Evolutionary conservation across 1,139 yeast genomes (phyloP), one percentile per base, ranked within the genome.

Genomic region (Diutina scorzettiae): DNA sequence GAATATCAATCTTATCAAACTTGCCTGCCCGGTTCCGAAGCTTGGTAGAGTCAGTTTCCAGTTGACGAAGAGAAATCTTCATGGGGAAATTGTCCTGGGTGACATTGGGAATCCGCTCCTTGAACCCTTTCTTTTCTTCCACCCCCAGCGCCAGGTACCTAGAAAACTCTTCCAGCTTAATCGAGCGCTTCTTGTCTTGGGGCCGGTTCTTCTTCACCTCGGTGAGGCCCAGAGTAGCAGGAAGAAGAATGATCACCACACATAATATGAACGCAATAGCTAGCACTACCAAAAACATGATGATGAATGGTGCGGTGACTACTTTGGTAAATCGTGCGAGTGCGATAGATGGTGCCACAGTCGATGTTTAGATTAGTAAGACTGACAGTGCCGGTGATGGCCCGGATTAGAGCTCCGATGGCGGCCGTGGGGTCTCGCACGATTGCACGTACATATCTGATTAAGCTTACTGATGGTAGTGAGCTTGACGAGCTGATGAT

Each of bases 381-480:
- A n/a, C n/a, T n/a, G n/a, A n/a, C n/a, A n/a, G n/a, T n/a, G n/a
- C n/a, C n/a, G n/a, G n/a, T n/a, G n/a, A n/a, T n/a, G n/a, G n/a
- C n/a, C n/a, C n/a, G n/a, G n/a, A n/a, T n/a, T n/a, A n/a, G n/a
- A n/a, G n/a, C n/a, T n/a, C n/a, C n/a, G n/a, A n/a, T n/a, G n/a
- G n/a, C n/a, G n/a, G n/a, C n/a, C n/a, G n/a, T n/a, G n/a, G n/a
- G n/a, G n/a, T n/a, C n/a, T n/a, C n/a, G n/a, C n/a, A n/a, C n/a
- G n/a, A n/a, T n/a, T n/a, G n/a, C n/a, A n/a, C n/a, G n/a, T n/a
- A n/a, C n/a, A n/a, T 54, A 51, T 45, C 49, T 52, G 24, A 37
- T 61, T 9, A 34, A 34, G 11, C 55, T 62, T 41, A 76, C 81
- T 0, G 67, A 62, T 43, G 87, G 87, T 14, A 63, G 67, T 31